These are phyloP conservation scores for Suillus spraguei DNA, from an alignment of 768 basidiomycete species.

Conservation along the genomic window DNA sequence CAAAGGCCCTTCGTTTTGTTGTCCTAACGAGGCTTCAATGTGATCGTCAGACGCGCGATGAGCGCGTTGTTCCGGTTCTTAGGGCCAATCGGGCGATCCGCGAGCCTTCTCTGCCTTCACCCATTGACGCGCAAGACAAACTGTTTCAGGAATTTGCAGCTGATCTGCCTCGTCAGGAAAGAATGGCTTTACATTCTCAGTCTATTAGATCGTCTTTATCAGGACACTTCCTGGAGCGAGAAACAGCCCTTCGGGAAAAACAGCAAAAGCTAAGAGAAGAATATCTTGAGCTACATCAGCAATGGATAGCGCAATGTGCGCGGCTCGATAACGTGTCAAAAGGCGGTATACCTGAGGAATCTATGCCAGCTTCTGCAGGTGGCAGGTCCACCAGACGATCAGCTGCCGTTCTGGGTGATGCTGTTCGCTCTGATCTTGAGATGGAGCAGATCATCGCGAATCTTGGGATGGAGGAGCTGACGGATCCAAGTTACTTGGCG, in stretches of 20 bases:
- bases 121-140: slow-evolving; percentile 40
- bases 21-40: slow-evolving; percentile 61
- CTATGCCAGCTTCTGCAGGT: slow-evolving; percentile 36
- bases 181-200: slow-evolving; percentile 39
- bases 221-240: slow-evolving; percentile 55
- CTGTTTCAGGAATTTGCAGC: slow-evolving; percentile 51
- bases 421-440: slow-evolving; percentile 92
- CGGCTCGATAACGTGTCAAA: slow-evolving; percentile 58
- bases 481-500: slow-evolving; percentile 90
- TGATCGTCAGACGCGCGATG: slow-evolving; percentile 62
- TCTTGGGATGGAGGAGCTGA: slow-evolving; percentile 87
- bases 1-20: slow-evolving; percentile 64
- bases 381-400: slow-evolving; percentile 75
- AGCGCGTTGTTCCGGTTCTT: slow-evolving; percentile 65
- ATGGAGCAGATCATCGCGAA: slow-evolving; percentile 98
- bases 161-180: slow-evolving; percentile 36
- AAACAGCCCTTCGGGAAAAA: slow-evolving; percentile 55
- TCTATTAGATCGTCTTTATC: slow-evolving; percentile 51
- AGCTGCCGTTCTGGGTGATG: slow-evolving; percentile 75
- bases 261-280: slow-evolving; percentile 57
- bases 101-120: slow-evolving; percentile 31
- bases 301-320: slow-evolving; percentile 74
- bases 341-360: slow-evolving; percentile 38
- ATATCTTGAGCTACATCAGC: slow-evolving; percentile 68
- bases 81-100: slow-evolving; percentile 56